Evolutionary conservation across 2,329 filamentous ascomycete genomes (phyloP).

Genomic region (Ambrosiella beaveri): DNA sequence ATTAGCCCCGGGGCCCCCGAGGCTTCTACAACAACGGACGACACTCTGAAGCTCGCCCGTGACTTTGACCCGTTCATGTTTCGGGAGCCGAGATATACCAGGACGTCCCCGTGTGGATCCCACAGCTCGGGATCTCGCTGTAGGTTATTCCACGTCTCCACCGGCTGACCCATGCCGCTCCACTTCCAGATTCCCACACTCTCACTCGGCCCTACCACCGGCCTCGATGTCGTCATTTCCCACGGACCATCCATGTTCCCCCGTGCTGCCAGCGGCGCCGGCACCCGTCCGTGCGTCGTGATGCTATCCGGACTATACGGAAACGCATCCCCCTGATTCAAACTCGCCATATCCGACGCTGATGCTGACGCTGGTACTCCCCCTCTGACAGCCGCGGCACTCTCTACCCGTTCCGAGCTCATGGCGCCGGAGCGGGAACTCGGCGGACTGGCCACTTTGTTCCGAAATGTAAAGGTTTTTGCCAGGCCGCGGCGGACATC

Average conservation of each 20-base stretch:
- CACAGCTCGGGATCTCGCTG: constrained; percentile 43
- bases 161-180: constrained; percentile 20
- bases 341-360: not conserved
- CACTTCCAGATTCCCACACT: constrained; percentile 16
- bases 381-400: constrained; percentile 14
- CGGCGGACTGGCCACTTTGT: constrained; percentile 26
- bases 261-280: not conserved
- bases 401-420: constrained; percentile 15
- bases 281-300: not conserved
- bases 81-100: constrained; percentile 36
- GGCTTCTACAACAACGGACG: constrained; percentile 40
- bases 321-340: not conserved
- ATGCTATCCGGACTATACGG: constrained; percentile 13
- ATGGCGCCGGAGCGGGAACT: not conserved
- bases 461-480: constrained; percentile 35
- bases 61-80: constrained; percentile 25
- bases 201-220: not conserved
- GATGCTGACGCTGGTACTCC: not conserved
- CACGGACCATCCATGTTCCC: not conserved
- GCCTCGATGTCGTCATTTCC: too few species aligned
- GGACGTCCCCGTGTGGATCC: constrained; percentile 42
- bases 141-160: constrained; percentile 33
- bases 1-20: constrained; percentile 38
- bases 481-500: constrained; percentile 34
- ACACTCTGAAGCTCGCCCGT: constrained; percentile 38